Evolutionary conservation across 305 asterid species (phyloP), one percentile per base, ranked within the genome.

Genomic region (Ilex paraguariensis): DNA sequence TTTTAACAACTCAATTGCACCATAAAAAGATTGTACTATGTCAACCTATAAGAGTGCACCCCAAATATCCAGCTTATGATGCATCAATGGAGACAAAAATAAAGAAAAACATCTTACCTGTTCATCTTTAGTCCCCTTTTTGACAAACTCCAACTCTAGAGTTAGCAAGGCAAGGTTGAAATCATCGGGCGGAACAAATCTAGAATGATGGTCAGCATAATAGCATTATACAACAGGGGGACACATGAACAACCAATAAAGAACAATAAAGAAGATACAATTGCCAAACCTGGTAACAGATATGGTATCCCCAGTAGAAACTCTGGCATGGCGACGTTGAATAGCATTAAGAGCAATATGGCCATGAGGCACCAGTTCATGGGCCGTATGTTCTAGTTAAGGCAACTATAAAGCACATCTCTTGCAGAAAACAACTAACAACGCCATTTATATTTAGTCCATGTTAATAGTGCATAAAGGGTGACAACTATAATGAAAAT

Each of bases 111-210:
- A 8, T 40, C 50, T 70, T 68, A 93, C 99, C 77, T 79, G 91
- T 69, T 90, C 99, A 1, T 94, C 99, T 81, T 73, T 94, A 45
- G 95, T 73, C 63, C 90, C 96, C 70, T 81, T 94, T 85, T 87
- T 90, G 63, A 94, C 91, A 75, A 90, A 94, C 86, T 94, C 99
- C 87, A 94, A 81, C 68, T 94, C 99, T 15, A 94, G 81, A 30
- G 88, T 84, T 52, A 94, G 85, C 83, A 94, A 68, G 31, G 97
- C 91, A 54, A 88, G 83, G 72, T 82, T 84, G 75, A 83, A 84
- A 77, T 78, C 58, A 62, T 94, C 99, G 31, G 99, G 98, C 56
- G 95, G 99, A 57, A 68, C 52, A 63, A 86, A 94, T 69, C 99
- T 94, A 75, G 60, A 70, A 54, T 50, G 5, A 40, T 61, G 3